These are phyloP conservation scores for Ceratocystis huliohia DNA, from an alignment of 2,329 filamentous ascomycete species.

Conservation along the genomic window DNA sequence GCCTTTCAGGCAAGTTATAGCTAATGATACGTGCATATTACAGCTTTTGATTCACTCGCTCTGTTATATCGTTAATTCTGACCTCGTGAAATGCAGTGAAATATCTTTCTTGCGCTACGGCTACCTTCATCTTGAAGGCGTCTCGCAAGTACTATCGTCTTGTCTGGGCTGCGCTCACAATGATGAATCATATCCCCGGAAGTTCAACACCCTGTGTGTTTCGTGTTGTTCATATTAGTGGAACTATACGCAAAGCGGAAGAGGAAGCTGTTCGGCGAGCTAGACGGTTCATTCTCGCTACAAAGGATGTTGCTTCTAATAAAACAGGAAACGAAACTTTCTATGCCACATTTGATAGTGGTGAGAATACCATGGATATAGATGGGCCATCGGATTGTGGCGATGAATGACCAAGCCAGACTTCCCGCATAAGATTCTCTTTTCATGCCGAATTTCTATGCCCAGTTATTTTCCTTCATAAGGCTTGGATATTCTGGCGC, in stretches of 20 bases:
- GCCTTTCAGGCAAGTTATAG: slow-evolving; percentile 46
- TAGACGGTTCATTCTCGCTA: slow-evolving; percentile 55
- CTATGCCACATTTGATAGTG: slow-evolving; percentile 23
- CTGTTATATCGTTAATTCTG: not conserved
- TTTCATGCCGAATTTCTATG: too few species aligned
- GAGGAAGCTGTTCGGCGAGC: slow-evolving; percentile 76
- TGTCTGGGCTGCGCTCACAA: slow-evolving; percentile 79
- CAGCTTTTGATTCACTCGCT: not conserved
- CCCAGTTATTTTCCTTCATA: not conserved
- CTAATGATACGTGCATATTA: not conserved
- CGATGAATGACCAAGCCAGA: slow-evolving; percentile 6
- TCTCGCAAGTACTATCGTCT: slow-evolving; percentile 71
- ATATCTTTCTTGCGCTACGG: slow-evolving; percentile 84
- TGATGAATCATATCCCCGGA: slow-evolving; percentile 57
- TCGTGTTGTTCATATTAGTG: slow-evolving; percentile 73
- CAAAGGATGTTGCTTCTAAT: slow-evolving; percentile 37
- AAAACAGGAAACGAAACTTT: slow-evolving; percentile 10
- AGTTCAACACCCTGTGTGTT: slow-evolving; percentile 59
- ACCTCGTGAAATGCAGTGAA: slow-evolving; percentile 51
- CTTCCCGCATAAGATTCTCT: not conserved
- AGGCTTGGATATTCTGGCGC: not conserved
- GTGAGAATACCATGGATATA: slow-evolving; percentile 15
- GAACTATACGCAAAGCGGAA: slow-evolving; percentile 85
- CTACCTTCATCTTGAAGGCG: slow-evolving; percentile 80
- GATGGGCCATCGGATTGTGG: slow-evolving; percentile 28